These are phyloP conservation scores for Leccinum pellstonianum DNA, from an alignment of 768 basidiomycete genomes.

Conservation along the genomic window DNA sequence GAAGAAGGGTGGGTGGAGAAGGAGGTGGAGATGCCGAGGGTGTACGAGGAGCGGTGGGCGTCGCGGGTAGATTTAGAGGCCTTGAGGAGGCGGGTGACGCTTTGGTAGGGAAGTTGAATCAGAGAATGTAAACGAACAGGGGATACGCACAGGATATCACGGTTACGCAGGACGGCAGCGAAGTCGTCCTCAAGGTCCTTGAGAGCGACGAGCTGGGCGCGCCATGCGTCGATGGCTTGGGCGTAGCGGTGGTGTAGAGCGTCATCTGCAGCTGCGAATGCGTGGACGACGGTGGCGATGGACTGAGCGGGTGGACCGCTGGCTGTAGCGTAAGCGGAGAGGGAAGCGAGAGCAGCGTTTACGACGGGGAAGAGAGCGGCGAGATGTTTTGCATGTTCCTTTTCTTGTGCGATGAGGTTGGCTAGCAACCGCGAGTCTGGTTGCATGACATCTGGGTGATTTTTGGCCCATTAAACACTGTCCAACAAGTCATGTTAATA, in stretches of 20 bases:
- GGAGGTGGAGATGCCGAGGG: conserved; percentile 41
- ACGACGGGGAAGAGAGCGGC: conserved; percentile 56
- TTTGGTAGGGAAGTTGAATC: conserved; percentile 25
- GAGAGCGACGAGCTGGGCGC: conserved; percentile 55
- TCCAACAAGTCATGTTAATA: conserved; percentile 14
- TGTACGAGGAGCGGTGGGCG: conserved; percentile 31
- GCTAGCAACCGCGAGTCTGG: conserved; percentile 70
- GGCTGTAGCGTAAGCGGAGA: conserved; percentile 66
- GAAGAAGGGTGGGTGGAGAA: conserved; percentile 41
- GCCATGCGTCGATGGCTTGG: conserved; percentile 61
- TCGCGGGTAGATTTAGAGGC: conserved; percentile 58
- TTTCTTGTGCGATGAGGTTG: conserved; percentile 67
- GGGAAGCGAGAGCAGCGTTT: conserved; percentile 58
- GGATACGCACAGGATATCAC: conserved; percentile 73
- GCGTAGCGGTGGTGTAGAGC: conserved; percentile 59
- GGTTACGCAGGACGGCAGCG: conserved; percentile 58
- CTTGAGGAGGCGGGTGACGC: conserved; percentile 78
- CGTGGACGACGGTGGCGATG: conserved; percentile 47
- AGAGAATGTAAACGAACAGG: background rate
- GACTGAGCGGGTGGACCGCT: conserved; percentile 39
- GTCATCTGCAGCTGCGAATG: conserved; percentile 64
- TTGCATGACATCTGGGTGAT: too few species aligned
- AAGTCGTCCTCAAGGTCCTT: conserved; percentile 75
- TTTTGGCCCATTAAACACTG: too few species aligned
- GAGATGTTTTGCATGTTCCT: conserved; percentile 66